Base-by-base conservation (phyloP, 805 yeast genomes). In the Diddensiella transvaalensis region DNA sequence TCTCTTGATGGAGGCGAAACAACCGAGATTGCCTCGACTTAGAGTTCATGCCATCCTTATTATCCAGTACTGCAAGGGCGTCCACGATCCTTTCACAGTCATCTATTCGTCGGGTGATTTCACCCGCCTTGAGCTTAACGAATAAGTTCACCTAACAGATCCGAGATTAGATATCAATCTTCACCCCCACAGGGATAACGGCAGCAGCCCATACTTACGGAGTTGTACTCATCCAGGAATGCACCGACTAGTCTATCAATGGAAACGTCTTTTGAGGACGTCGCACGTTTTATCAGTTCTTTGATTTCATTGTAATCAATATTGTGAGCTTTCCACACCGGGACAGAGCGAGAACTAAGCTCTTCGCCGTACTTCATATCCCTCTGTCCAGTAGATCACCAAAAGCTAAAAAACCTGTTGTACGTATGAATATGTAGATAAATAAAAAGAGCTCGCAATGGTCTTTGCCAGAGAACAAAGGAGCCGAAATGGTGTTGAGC, bases 361-460 rank as follows among this genome's bases (percentile, higher is more conserved):
- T 85, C 89, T 37, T 79, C 73, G 44, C 96, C 96, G 65, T 89
- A 90, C 68, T 88, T 91, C 98, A 90, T 90, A 17, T 33, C 38
- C 21, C 38, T n/a, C 38, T 13, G 13, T 26, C 8, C 13, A 8
- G 32, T 26, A 26, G 8, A 26, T 26, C n/a, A n/a, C n/a, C n/a
- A n/a, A n/a, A n/a, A n/a, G n/a, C n/a, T n/a, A n/a, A n/a, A n/a
- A n/a, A n/a, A n/a, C n/a, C n/a, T n/a, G n/a, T n/a, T n/a, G n/a
- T n/a, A n/a, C n/a, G n/a, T n/a, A n/a, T n/a, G n/a, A n/a, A n/a
- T n/a, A n/a, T n/a, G n/a, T n/a, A n/a, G n/a, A n/a, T n/a, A n/a
- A n/a, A n/a, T n/a, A n/a, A n/a, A n/a, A n/a, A n/a, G n/a, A n/a
- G n/a, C n/a, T n/a, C n/a, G n/a, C n/a, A n/a, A n/a, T n/a, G n/a